These are phyloP conservation scores for Hymenoscyphus linearis DNA, from an alignment of 2,329 filamentous ascomycete genomes.

Conservation along the genomic window DNA sequence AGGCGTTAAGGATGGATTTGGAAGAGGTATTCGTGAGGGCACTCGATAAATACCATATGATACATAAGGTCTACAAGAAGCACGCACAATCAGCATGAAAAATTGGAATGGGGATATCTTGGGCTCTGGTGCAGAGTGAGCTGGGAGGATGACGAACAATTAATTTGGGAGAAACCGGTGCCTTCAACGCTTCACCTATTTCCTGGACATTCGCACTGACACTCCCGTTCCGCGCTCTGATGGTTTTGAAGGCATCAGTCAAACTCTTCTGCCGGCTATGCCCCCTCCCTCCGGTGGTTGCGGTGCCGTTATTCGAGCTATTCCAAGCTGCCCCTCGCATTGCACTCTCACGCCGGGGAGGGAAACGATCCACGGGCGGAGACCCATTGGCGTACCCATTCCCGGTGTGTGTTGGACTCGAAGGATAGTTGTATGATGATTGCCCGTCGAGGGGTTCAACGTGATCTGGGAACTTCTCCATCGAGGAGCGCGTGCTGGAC, in stretches of 20 bases:
- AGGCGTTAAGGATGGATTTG: constrained; percentile 90
- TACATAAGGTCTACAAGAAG: constrained; percentile 64
- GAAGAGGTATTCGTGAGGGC: constrained; percentile 96
- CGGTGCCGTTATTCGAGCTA: constrained; percentile 8
- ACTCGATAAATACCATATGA: constrained; percentile 92
- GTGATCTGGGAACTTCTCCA: constrained; percentile 55
- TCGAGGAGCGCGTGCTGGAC: constrained; percentile 30
- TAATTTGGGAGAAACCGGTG: constrained; percentile 81
- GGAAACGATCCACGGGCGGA: constrained; percentile 51
- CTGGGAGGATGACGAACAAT: constrained; percentile 54
- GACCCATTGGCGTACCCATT: constrained; percentile 27
- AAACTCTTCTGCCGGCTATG: constrained; percentile 81
- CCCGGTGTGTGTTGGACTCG: constrained; percentile 15
- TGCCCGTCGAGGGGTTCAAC: constrained; percentile 37
- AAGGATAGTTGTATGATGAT: constrained; percentile 14
- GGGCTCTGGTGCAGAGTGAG: not conserved
- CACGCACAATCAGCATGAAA: constrained; percentile 26
- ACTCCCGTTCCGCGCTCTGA: constrained; percentile 74
- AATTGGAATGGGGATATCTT: not conserved
- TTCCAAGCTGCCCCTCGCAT: constrained; percentile 23
- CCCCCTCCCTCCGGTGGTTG: constrained; percentile 34
- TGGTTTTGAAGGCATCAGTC: constrained; percentile 78
- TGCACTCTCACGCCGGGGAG: constrained; percentile 48
- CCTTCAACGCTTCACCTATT: constrained; percentile 83
- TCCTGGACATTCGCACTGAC: constrained; percentile 91